phyloP scores from a whole-genome alignment of 495 filamentous ascomycete genomes.

The Annulohypoxylon nitens region DNA sequence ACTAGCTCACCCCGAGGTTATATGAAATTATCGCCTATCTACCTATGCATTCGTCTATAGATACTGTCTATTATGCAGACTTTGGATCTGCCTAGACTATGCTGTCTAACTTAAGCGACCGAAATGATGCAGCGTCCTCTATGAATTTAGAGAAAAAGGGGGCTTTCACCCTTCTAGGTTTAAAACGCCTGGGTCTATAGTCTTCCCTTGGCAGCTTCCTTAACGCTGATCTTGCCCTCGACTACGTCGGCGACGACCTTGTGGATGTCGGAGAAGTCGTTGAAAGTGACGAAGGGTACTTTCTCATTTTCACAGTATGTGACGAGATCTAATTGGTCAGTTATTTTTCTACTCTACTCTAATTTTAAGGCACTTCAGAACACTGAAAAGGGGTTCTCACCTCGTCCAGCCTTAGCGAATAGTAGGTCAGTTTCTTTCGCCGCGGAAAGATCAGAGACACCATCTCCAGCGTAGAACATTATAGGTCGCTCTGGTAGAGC shows the following conservation, averaged over 20 bases:
- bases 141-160: background rate
- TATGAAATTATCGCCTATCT: slow-evolving; percentile 14
- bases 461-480: slow-evolving; percentile 91
- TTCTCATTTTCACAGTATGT: slow-evolving; percentile 81
- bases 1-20: background rate
- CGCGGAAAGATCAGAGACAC: slow-evolving; percentile 88
- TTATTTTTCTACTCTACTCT: background rate
- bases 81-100: background rate
- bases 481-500: slow-evolving; percentile 77
- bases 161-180: background rate
- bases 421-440: slow-evolving; percentile 89
- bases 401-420: slow-evolving; percentile 90
- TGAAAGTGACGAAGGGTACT: slow-evolving; percentile 84
- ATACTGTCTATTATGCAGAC: slow-evolving; percentile 29
- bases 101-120: background rate
- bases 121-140: background rate
- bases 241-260: slow-evolving; percentile 80
- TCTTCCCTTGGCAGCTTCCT: slow-evolving; percentile 57
- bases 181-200: slow-evolving; percentile 30
- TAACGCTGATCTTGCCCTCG: slow-evolving; percentile 65
- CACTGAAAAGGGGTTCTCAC: slow-evolving; percentile 61
- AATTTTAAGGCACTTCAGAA: background rate
- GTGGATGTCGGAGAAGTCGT: slow-evolving; percentile 81
- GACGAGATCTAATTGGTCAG: slow-evolving; percentile 73
- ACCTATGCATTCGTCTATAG: slow-evolving; percentile 41